Evolutionary conservation across 495 filamentous ascomycete genomes (phyloP), one percentile per base, ranked within the genome.

Genomic region (Pyrenula aspistea): DNA sequence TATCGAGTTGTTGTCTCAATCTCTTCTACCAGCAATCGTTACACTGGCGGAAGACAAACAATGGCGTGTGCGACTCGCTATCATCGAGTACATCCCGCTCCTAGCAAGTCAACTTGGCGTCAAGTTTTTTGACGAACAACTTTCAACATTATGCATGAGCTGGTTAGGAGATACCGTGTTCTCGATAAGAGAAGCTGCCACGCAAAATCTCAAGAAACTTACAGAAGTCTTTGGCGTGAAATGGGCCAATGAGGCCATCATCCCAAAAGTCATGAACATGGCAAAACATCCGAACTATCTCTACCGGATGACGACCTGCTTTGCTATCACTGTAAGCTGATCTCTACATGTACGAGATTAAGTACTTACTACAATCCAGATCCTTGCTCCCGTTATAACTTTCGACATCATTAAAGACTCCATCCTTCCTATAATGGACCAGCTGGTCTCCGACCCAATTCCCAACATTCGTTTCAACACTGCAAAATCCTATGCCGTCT

Each of bases 101-200:
- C 85, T 98, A 47, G 94, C 94, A 51, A 91, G 89, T 63, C 93
- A 98, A 67, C 79, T 98, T 15, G 93, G 93, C 49, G 93, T 97
- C 55, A 84, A 93, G 65, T 98, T 98, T 78, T 98, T 98, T 71
- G 91, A 98, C 66, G 91, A 98, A 68, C 93, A 97, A 71, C 80
- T 98, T 49, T 90, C 88, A 62, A 84, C 83, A 55, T 82, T 98
- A 21, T 98, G 93, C 77, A 98, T 98, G 93, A 87, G 88, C 58
- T 98, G 93, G 93, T 80, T 98, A n/a, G 94, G 94, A 23, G 93
- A 98, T 64, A 96, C 93, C 1, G 93, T 98, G 59, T 98, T 96
- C 75, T 96, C 91, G 11, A 98, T 98, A 65, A 83, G 93, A 58
- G 93, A 98, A 70, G 93, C 93, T 22, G 93, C 92, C 22, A 98